Evolutionary conservation across 768 basidiomycete species (phyloP), one percentile per base, ranked within the genome.

Genomic region (Ramaria sp.): DNA sequence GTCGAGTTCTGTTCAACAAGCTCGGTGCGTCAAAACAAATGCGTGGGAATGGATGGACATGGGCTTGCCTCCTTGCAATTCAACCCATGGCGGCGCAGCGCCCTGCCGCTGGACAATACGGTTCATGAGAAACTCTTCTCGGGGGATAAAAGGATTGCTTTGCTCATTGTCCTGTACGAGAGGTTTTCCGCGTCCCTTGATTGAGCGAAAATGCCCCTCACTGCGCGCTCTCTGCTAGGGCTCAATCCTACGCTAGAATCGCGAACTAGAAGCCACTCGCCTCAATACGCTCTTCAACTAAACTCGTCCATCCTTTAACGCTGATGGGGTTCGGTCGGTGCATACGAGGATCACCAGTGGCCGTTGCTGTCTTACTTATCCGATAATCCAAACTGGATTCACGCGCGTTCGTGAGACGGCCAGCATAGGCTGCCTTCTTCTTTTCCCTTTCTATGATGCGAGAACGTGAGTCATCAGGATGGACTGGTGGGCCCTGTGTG

Each of bases 41-140:
- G 17, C 48, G 15, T 20, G 10, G 45, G 57, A 1, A 19, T 24
- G 48, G 27, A 39, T 22, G 13, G 43, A 34, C 24, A 13, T 19
- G 30, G 17, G 67, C 78, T 47, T 60, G 82, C 84, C 85, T 56
- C 74, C 72, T 68, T 91, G 90, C 34, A 89, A 63, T 69, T 92
- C 89, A 1, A 92, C 83, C 90, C 91, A 93, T 3, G 88, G 85
- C 31, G 90, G 91, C 3, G 81, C 79, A 6, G 85, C 86, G n/a
- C 86, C 88, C 61, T 90, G 85, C 51, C 81, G 75, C 64, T 88
- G 83, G 7, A 92, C 78, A 58, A 91, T 89, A 12, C 90, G 80
- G 62, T 91, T 93, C 84, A 92, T 83, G 49, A 92, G 71, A 62
- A 84, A 88, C 65, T 91, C 89, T 62, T 88, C 86, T 7, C 85